phyloP scores from a whole-genome alignment of 768 basidiomycete species.

The Mycena leptocephala region DNA sequence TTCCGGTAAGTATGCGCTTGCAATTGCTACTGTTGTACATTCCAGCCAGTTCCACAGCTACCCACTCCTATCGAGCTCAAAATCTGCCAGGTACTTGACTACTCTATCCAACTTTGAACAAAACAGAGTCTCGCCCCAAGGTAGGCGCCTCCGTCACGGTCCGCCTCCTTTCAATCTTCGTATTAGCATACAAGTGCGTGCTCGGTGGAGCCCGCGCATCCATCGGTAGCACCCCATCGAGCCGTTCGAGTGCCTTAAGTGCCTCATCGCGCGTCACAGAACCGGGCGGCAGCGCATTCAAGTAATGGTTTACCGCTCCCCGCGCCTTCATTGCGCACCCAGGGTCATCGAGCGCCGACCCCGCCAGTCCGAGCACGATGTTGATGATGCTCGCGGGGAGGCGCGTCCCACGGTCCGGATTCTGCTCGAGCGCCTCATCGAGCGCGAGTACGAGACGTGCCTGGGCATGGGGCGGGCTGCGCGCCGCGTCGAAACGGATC shows the following conservation, averaged over 20 bases:
- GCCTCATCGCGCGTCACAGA: constrained; percentile 42
- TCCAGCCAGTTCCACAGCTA: too few relatives aligned
- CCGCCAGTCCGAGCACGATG: constrained; percentile 48
- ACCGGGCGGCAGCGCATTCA: constrained; percentile 34
- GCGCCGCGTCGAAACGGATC: constrained; percentile 38
- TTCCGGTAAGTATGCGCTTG: too few relatives aligned
- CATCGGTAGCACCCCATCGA: constrained; percentile 40
- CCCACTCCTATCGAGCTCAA: too few relatives aligned
- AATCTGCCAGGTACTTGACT: too few relatives aligned
- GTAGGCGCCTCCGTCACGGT: background rate
- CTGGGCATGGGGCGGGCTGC: constrained; percentile 40
- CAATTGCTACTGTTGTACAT: too few relatives aligned
- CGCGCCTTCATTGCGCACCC: constrained; percentile 48
- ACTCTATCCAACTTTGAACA: background rate
- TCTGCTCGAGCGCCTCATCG: constrained; percentile 50
- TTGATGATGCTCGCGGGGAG: constrained; percentile 51
- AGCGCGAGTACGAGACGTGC: constrained; percentile 44
- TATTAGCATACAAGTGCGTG: constrained; percentile 54
- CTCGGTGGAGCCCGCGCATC: constrained; percentile 34
- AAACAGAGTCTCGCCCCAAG: background rate
- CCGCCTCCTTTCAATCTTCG: constrained; percentile 36
- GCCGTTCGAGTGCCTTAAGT: constrained; percentile 40
- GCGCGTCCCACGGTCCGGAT: constrained; percentile 37
- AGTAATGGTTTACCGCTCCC: constrained; percentile 44
- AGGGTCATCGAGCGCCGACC: constrained; percentile 44